Evolutionary conservation across 75 land plant genomes (phyloP), one percentile per base, ranked within the genome.

Genomic region (Cryptomeria japonica): DNA sequence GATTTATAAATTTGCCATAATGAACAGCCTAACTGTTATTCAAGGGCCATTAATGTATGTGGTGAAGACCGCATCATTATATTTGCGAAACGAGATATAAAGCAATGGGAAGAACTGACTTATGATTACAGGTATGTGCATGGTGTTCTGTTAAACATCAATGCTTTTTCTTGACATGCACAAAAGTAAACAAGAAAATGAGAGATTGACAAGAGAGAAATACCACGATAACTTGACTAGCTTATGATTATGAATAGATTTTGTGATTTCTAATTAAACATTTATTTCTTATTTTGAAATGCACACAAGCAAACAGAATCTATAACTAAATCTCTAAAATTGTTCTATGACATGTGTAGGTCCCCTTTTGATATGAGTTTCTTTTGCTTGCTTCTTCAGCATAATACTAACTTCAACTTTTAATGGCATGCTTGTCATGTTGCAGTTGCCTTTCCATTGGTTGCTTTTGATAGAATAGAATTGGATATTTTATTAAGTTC

Each of bases 11-110:
- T 28, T 84, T 14, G 84, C 75, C 32, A 9, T 75, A n/a, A 55
- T 84, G 31, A 88, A 90, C 95, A 97, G 99, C 99, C 99, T 87
- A 98, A 98, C 88, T 98, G 99, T 89, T 98, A 95, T 78, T 98
- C 99, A 79, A 95, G 99, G 88, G 92, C 93, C 22, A 95, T 98
- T 46, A 92, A 93, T 87, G 93, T 96, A 9, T 84, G 91, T 87
- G 99, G 97, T 68, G 96, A 93, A 85, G 97, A 97, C 19, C 98
- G 94, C 86, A 96, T 98, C 37, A 97, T 98, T 80, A 98, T 98
- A 56, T 98, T 95, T 92, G 96, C 99, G n/a, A 98, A 98, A 89
- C 88, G 98, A 86, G 96, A 98, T 88, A 96, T 98, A 41, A 89
- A 88, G 41, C 88, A 89, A 86, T 95, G 97, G 93, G 99, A 97